Evolutionary conservation across 2,329 filamentous ascomycete species (phyloP).

Genomic region (Ophiostoma sp.): DNA sequence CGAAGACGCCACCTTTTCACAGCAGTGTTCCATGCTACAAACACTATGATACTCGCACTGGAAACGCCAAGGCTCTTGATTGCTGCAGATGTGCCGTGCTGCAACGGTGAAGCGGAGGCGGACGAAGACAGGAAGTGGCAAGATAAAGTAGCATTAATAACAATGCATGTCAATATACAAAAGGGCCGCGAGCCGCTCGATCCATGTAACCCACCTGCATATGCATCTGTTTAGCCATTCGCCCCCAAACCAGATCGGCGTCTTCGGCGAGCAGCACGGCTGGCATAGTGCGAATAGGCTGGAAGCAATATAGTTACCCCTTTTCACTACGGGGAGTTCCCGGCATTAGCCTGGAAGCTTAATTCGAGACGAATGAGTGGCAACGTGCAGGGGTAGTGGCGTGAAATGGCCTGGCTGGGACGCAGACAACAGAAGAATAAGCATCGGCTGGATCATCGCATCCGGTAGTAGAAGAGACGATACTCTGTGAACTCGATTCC

Average conservation of each 20-base stretch:
- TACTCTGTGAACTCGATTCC: too few relatives aligned
- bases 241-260: background rate
- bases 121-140: background rate
- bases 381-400: background rate
- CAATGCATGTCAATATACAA: background rate
- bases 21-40: background rate
- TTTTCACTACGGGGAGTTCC: background rate
- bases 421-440: too few relatives aligned
- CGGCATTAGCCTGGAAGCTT: conserved; percentile 8
- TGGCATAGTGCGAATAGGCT: background rate
- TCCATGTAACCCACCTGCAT: conserved; percentile 1
- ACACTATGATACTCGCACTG: background rate
- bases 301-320: background rate
- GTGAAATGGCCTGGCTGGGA: too few relatives aligned
- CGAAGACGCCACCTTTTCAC: background rate
- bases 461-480: too few relatives aligned
- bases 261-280: too few relatives aligned
- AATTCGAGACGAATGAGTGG: conserved; percentile 1
- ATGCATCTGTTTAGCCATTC: background rate
- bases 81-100: background rate
- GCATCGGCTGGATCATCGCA: too few relatives aligned
- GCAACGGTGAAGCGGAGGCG: conserved; percentile 4
- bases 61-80: conserved; percentile 7
- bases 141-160: background rate
- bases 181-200: background rate